A percentile compares a stretch with the other conserved stretches of the same genome.
These are phyloP conservation scores for Arthroderma sp. DNA, from an alignment of 2,329 filamentous ascomycete genomes.

Conservation along the genomic window DNA sequence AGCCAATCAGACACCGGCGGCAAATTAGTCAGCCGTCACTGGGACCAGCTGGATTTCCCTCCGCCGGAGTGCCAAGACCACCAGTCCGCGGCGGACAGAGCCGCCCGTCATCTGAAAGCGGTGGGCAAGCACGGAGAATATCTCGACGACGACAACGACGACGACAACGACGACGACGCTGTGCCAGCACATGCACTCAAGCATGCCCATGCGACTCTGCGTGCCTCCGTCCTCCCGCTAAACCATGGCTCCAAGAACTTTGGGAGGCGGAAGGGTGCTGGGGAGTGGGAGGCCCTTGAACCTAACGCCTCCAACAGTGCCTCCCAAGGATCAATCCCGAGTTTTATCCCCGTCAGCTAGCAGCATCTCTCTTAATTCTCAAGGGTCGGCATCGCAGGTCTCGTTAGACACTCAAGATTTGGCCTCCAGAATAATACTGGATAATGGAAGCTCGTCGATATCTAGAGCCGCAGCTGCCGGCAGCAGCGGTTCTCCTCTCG, in stretches of 20 bases:
- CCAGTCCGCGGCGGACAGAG: no score
- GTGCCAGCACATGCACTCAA: neutral
- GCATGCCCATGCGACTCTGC: neutral
- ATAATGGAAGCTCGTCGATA: constrained; percentile 37
- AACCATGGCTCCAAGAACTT: constrained; percentile 66
- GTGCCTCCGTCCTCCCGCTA: constrained; percentile 6
- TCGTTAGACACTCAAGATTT: constrained; percentile 66
- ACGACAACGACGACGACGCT: no score
- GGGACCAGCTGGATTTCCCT: no score
- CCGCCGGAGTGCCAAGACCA: no score
- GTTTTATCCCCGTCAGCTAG: constrained; percentile 52
- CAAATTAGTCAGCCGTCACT: no score
- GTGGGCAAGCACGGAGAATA: no score
- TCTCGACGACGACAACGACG: no score
- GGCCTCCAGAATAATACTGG: constrained; percentile 63
- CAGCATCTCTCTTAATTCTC: constrained; percentile 64
- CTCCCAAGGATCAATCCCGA: constrained; percentile 28
- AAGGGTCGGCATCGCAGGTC: constrained; percentile 57
- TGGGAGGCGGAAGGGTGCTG: constrained; percentile 83
- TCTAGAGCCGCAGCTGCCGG: constrained; percentile 36
- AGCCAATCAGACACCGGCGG: no score
- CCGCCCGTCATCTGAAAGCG: no score
- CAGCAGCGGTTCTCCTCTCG: constrained; percentile 53
- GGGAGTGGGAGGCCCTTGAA: constrained; percentile 75
- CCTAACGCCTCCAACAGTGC: constrained; percentile 40